Percentiles rank a stretch among this genome's conserved stretches.
Conservation (phyloP, 116 monocot species). For the Phalaenopsis hybrid region DNA sequence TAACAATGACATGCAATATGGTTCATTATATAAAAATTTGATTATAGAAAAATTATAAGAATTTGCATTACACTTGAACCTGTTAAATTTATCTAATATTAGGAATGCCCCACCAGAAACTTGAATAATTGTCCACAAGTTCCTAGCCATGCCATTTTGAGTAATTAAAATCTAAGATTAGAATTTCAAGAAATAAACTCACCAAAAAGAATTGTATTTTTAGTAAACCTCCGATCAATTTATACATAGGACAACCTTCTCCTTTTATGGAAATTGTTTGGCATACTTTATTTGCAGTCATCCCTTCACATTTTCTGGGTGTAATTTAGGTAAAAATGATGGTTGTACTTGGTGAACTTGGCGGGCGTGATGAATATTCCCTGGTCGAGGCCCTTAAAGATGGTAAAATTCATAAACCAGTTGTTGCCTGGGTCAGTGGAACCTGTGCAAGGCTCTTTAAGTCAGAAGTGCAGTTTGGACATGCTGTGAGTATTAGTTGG, state of each 20-base stretch:
- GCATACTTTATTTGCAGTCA: background rate
- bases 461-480: conserved; percentile 99
- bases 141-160: background rate
- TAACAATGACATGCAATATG: too few relatives aligned
- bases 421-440: conserved; percentile 98
- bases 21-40: too few relatives aligned
- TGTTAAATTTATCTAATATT: too few relatives aligned
- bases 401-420: conserved; percentile 88
- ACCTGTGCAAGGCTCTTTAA: conserved; percentile 95
- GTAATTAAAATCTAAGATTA: background rate
- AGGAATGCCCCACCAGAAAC: too few relatives aligned
- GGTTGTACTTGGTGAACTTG: conserved; percentile 96
- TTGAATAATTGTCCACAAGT: background rate
- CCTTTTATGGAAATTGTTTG: background rate
- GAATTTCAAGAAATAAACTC: background rate
- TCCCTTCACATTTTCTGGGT: conserved; percentile 7
- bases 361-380: conserved; percentile 93
- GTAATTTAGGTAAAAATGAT: conserved; percentile 83
- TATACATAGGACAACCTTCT: background rate
- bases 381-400: conserved; percentile 88
- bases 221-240: background rate
- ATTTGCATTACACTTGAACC: too few relatives aligned
- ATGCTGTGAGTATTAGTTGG: conserved; percentile 65
- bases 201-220: background rate
- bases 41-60: too few relatives aligned